Base-by-base conservation (phyloP, 345 rosid species). In the Leavenworthia alabamica region DNA sequence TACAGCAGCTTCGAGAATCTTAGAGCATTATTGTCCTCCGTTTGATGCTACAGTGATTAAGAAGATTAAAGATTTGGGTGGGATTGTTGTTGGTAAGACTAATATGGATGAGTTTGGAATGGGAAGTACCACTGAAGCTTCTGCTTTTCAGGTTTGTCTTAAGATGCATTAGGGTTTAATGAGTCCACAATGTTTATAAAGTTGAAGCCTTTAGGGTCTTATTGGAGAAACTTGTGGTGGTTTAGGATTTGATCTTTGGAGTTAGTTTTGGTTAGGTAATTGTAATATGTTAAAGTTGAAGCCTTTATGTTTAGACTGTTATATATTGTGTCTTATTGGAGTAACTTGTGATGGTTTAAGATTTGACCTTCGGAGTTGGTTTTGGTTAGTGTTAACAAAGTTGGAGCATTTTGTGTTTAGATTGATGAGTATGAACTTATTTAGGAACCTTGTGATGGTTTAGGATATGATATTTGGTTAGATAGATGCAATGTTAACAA, bases 91-190 rank as follows among this genome's bases (percentile, higher is more conserved):
- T 35, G 97, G 97, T 2, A 90, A 90, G 80, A 86, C 97, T 28
- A 90, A 90, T 77, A 51, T 90, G 81, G 97, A 88, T 74, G 96
- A 90, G 68, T 90, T 90, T 36, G 97, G 97, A 9, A 90, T 88
- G 97, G 96, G 96, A 13, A 88, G 94, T 63, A 78, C 91, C 8
- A 90, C 97, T 24, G 95, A 91, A 78, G 81, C 78, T 51, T 91
- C 98, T 55, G 88, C 84, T 12, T 91, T 75, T 73, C 82, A 90
- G 94, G 97, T 90, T 68, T 13, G 42, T n/a, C 17, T 17, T 28
- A 10, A 37, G 37, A 35, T 35, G 39, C 11, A 8, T 28, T 28
- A 28, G 31, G 29, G 7, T 27, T 29, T 29, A 28, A 29, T 7
- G 33, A 29, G 33, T 29, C 32, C 9, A n/a, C 1, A 42, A 2